Evolutionary conservation across 2,329 filamentous ascomycete genomes (phyloP).

Genomic region (Aureobasidium uvarum): DNA sequence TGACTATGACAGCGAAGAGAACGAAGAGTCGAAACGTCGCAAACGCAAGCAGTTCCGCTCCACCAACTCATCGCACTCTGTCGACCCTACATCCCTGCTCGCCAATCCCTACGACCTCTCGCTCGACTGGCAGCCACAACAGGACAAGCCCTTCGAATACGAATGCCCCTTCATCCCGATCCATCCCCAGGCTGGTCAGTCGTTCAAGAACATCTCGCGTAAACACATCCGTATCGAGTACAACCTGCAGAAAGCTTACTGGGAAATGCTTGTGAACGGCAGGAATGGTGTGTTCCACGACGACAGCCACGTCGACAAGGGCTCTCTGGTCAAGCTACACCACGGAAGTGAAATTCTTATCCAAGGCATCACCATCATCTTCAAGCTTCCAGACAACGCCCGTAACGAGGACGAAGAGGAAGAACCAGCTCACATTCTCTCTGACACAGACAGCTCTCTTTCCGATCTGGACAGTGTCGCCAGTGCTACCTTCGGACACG

Average conservation of each 20-base stretch:
- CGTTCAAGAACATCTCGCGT: slow-evolving; percentile 71
- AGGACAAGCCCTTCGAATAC: slow-evolving; percentile 20
- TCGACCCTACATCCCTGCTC: slow-evolving; percentile 25
- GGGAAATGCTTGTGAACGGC: slow-evolving; percentile 63
- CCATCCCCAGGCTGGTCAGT: slow-evolving; percentile 64
- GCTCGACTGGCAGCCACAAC: slow-evolving; percentile 21
- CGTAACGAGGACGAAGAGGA: slow-evolving; percentile 57
- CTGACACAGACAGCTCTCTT: slow-evolving; percentile 27
- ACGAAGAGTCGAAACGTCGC: slow-evolving; percentile 24
- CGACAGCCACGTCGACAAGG: slow-evolving; percentile 48
- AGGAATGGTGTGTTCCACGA: slow-evolving; percentile 69
- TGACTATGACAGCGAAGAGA: slow-evolving; percentile 27
- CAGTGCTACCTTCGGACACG: slow-evolving; percentile 49
- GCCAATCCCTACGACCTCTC: slow-evolving; percentile 27
- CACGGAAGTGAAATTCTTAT: slow-evolving; percentile 69
- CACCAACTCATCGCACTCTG: slow-evolving; percentile 28
- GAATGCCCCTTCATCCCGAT: slow-evolving; percentile 60
- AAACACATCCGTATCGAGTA: slow-evolving; percentile 71
- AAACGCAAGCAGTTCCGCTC: slow-evolving; percentile 39
- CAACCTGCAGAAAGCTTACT: slow-evolving; percentile 61
- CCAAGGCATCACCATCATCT: slow-evolving; percentile 66
- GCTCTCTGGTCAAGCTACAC: slow-evolving; percentile 57
- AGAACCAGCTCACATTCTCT: slow-evolving; percentile 19
- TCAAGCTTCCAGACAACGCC: slow-evolving; percentile 65
- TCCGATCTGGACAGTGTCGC: slow-evolving; percentile 28